A percentile compares a stretch with the other conserved stretches of the same genome.
Evolutionary conservation across 2,329 filamentous ascomycete species (phyloP).

Genomic region (Seiridium cupressi): DNA sequence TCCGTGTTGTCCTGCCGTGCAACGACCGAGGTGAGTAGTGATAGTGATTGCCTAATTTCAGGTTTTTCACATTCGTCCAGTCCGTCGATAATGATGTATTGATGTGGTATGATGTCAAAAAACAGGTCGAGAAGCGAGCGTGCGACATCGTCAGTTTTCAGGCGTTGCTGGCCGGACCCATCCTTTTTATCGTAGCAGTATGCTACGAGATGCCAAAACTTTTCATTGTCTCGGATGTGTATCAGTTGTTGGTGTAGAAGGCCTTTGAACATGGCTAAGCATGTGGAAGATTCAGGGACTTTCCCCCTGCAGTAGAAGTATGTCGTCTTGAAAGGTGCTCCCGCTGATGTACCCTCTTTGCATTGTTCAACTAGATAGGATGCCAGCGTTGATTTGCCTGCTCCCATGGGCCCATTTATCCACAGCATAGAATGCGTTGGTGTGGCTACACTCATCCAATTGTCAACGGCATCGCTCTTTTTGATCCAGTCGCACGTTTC

Average conservation of each 20-base stretch:
- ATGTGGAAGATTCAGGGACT: background rate
- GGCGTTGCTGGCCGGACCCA: background rate
- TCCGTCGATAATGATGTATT: slow-evolving; percentile 42
- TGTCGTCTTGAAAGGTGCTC: slow-evolving; percentile 19
- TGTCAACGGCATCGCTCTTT: slow-evolving; percentile 13
- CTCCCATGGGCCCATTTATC: slow-evolving; percentile 30
- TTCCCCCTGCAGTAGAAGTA: slow-evolving; percentile 36
- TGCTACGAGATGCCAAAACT: slow-evolving; percentile 2
- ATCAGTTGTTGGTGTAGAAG: slow-evolving; percentile 2
- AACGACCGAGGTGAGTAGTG: slow-evolving; percentile 17
- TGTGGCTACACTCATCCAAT: slow-evolving; percentile 16
- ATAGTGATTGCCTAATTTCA: slow-evolving; percentile 19
- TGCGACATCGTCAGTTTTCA: background rate
- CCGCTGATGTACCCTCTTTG: slow-evolving; percentile 3
- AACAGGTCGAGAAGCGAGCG: background rate
- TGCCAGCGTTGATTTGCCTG: slow-evolving; percentile 41
- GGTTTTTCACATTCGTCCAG: slow-evolving; percentile 36
- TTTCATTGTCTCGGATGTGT: background rate
- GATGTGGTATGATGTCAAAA: slow-evolving; percentile 5
- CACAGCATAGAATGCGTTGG: slow-evolving; percentile 25
- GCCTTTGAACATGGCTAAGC: background rate
- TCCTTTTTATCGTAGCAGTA: slow-evolving; percentile 1
- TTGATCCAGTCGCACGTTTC: slow-evolving; percentile 20
- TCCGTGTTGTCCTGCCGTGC: slow-evolving; percentile 16
- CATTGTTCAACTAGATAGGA: slow-evolving; percentile 34